These are phyloP conservation scores for Trypanosoma platydactyli DNA, from an alignment of 208 protist genomes.

Conservation along the genomic window DNA sequence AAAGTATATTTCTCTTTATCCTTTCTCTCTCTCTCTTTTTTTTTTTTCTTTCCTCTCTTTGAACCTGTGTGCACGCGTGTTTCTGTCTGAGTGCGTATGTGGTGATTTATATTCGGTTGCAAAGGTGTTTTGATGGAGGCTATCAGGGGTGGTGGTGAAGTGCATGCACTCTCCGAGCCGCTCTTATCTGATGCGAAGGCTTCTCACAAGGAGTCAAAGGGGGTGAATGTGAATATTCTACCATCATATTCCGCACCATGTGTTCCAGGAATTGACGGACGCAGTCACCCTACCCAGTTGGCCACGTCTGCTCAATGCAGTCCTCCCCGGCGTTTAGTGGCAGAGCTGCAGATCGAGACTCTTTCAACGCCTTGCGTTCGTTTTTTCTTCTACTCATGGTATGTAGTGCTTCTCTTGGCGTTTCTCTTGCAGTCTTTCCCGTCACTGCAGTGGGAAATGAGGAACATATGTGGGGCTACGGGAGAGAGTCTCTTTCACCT, in stretches of 20 bases:
- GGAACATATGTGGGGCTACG: slow-evolving; percentile 55
- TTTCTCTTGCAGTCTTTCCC: slow-evolving; percentile 57
- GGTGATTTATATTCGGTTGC: neutral
- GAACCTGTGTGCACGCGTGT: neutral
- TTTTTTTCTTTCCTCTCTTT: neutral
- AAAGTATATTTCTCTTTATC: neutral
- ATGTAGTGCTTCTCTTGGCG: slow-evolving; percentile 53
- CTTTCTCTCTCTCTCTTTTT: slow-evolving; percentile 21
- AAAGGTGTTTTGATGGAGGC: no score
- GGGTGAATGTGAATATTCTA: neutral
- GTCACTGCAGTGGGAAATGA: slow-evolving; percentile 61
- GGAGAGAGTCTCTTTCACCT: slow-evolving; percentile 41
- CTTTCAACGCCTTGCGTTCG: slow-evolving; percentile 54
- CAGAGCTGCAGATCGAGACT: slow-evolving; percentile 76
- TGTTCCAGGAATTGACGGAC: neutral
- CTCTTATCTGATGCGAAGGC: neutral
- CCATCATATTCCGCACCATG: neutral
- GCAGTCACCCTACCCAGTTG: neutral
- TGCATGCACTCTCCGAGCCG: slow-evolving; percentile 2
- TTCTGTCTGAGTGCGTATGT: neutral
- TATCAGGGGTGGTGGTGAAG: neutral
- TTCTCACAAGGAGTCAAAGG: neutral
- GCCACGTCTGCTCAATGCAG: neutral
- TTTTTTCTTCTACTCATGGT: slow-evolving; percentile 70
- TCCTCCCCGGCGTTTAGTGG: slow-evolving; percentile 6